These are phyloP conservation scores for Corymbia citriodora DNA, from an alignment of 441 rosid species.

Conservation along the genomic window DNA sequence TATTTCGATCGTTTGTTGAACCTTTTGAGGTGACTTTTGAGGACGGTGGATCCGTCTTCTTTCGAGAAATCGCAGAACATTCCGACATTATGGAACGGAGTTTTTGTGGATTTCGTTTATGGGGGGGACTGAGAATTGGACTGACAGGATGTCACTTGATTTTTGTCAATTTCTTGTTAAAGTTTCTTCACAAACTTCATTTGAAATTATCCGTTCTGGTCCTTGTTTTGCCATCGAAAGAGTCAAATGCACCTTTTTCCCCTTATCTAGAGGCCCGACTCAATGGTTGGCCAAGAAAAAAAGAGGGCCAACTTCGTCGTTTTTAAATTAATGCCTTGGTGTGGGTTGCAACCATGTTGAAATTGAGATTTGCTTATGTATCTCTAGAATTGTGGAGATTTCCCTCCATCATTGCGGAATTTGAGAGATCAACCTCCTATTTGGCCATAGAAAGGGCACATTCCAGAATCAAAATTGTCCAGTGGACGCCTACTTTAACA, in stretches of 20 bases:
- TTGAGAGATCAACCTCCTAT: not conserved
- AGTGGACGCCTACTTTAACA: not conserved
- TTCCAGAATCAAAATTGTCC: not conserved
- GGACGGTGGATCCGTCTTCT: not conserved
- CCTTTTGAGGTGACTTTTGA: not conserved
- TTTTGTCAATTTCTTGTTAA: not conserved
- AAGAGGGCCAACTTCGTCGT: not conserved
- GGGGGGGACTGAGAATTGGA: too few species aligned
- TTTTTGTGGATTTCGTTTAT: not conserved
- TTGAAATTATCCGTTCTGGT: not conserved
- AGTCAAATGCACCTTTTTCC: not conserved
- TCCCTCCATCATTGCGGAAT: not conserved
- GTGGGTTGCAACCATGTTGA: not conserved
- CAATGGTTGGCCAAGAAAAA: not conserved
- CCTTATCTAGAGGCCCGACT: not conserved
- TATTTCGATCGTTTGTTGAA: not conserved
- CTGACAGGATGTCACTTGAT: not conserved
- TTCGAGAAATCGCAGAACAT: not conserved
- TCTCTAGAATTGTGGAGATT: not conserved
- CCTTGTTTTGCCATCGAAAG: not conserved
- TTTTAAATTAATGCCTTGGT: not conserved
- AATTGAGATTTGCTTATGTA: not conserved
- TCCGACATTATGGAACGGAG: not conserved
- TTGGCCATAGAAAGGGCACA: not conserved
- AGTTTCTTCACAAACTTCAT: not conserved